These are phyloP conservation scores for Boletus subcaerulescens DNA, from an alignment of 768 basidiomycete genomes.

Conservation along the genomic window DNA sequence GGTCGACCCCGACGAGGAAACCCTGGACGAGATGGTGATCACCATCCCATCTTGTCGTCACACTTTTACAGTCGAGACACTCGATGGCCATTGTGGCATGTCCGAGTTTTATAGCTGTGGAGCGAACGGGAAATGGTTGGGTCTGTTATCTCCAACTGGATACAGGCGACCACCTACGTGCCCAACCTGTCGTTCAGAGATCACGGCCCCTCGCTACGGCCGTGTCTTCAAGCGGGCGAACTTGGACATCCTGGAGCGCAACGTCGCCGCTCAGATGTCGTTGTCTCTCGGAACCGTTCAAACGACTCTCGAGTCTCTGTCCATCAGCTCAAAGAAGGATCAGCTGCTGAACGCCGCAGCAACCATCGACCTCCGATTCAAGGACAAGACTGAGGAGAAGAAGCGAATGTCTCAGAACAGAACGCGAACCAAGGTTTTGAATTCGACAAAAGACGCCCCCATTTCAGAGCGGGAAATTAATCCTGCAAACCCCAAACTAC, in stretches of 20 bases:
- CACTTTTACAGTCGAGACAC: slow-evolving; percentile 66
- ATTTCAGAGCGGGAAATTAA: slow-evolving; percentile 28
- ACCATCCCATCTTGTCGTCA: slow-evolving; percentile 62
- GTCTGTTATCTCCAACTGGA: slow-evolving; percentile 40
- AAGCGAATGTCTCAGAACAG: slow-evolving; percentile 5
- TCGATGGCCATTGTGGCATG: slow-evolving; percentile 60
- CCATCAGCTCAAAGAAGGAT: slow-evolving; percentile 22
- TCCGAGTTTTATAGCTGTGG: slow-evolving; percentile 44
- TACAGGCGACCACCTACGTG: slow-evolving; percentile 49
- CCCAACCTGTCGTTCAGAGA: slow-evolving; percentile 57
- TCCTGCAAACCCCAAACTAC: slow-evolving; percentile 21
- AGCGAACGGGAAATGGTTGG: slow-evolving; percentile 40
- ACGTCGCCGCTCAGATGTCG: slow-evolving; percentile 54
- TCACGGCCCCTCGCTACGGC: slow-evolving; percentile 59
- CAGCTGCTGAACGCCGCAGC: slow-evolving; percentile 2
- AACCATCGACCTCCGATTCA: slow-evolving; percentile 15
- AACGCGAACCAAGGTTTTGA: slow-evolving; percentile 15
- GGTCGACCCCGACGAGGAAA: slow-evolving; percentile 37
- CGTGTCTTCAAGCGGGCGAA: slow-evolving; percentile 59
- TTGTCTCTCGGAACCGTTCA: slow-evolving; percentile 36
- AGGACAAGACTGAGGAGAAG: slow-evolving; percentile 3
- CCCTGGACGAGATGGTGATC: slow-evolving; percentile 52
- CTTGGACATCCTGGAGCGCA: slow-evolving; percentile 64
- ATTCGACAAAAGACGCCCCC: slow-evolving; percentile 17
- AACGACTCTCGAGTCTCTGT: slow-evolving; percentile 27